Conservation (phyloP, 495 filamentous ascomycete genomes). For the Podospora didyma region DNA sequence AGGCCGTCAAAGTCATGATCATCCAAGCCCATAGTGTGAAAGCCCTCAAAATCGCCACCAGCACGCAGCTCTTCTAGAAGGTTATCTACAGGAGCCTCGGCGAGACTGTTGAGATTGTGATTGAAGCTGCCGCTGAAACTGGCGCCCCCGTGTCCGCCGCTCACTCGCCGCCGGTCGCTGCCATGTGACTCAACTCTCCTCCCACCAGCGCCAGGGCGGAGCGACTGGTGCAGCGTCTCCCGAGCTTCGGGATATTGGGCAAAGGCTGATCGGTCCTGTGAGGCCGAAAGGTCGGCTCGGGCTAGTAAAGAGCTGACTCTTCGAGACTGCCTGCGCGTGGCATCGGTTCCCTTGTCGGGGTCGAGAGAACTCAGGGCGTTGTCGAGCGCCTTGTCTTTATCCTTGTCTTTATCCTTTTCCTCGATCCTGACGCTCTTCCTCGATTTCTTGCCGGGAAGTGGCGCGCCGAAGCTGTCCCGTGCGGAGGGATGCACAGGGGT, state of each 20-base stretch:
- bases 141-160: slow-evolving; percentile 44
- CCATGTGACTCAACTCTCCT: slow-evolving; percentile 70
- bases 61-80: slow-evolving; percentile 65
- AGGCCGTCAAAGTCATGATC: slow-evolving; percentile 66
- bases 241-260: no score
- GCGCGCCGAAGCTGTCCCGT: slow-evolving; percentile 48
- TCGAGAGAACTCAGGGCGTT: slow-evolving; percentile 63
- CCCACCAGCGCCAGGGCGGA: slow-evolving; percentile 42
- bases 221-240: no score
- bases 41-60: slow-evolving; percentile 59
- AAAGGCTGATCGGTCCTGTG: slow-evolving; percentile 71
- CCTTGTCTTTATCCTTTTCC: slow-evolving; percentile 22
- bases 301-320: slow-evolving; percentile 90
- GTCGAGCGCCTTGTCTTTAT: slow-evolving; percentile 55
- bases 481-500: slow-evolving; percentile 63
- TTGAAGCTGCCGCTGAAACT: slow-evolving; percentile 36
- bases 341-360: slow-evolving; percentile 64
- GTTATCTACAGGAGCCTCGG: slow-evolving; percentile 66
- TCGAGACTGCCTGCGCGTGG: slow-evolving; percentile 69
- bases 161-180: slow-evolving; percentile 58
- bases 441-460: slow-evolving; percentile 39
- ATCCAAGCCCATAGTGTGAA: slow-evolving; percentile 66
- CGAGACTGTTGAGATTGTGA: slow-evolving; percentile 44
- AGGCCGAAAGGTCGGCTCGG: slow-evolving; percentile 78
- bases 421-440: slow-evolving; percentile 38